phyloP scores from a whole-genome alignment of 441 rosid genomes.

The Raphanus hybrid region DNA sequence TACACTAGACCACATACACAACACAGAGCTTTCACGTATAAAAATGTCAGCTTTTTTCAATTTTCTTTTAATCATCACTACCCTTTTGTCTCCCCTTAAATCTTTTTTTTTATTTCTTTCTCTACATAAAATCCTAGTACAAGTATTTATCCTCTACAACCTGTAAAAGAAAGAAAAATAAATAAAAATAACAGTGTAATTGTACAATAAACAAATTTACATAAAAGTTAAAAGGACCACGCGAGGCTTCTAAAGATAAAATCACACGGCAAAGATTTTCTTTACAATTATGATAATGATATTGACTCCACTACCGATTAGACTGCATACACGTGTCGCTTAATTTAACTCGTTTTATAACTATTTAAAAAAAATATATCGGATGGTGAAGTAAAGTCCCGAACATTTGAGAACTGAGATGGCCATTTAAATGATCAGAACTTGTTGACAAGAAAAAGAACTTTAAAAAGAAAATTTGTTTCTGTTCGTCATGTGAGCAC shows the following conservation, averaged over 20 bases:
- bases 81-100: slow-evolving; percentile 32
- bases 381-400: no score
- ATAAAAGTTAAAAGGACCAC: no score
- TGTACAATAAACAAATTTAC: neutral
- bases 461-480: neutral
- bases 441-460: no score
- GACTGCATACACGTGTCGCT: no score
- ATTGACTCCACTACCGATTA: no score
- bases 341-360: no score
- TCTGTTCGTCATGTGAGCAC: slow-evolving; percentile 3
- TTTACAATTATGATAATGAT: neutral
- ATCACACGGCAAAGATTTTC: no score
- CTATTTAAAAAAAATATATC: no score
- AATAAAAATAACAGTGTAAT: slow-evolving; percentile 6
- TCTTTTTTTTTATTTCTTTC: neutral
- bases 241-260: no score
- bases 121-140: slow-evolving; percentile 35
- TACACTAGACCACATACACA: slow-evolving; percentile 30
- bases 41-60: slow-evolving; percentile 36
- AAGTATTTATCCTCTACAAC: slow-evolving; percentile 23
- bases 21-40: slow-evolving; percentile 36
- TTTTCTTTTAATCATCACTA: slow-evolving; percentile 37
- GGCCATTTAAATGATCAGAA: neutral
- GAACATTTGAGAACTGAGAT: no score
- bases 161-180: neutral